Evolutionary conservation across 176 grass and related monocot genomes (phyloP).

Genomic region (Guadua angustifolia): DNA sequence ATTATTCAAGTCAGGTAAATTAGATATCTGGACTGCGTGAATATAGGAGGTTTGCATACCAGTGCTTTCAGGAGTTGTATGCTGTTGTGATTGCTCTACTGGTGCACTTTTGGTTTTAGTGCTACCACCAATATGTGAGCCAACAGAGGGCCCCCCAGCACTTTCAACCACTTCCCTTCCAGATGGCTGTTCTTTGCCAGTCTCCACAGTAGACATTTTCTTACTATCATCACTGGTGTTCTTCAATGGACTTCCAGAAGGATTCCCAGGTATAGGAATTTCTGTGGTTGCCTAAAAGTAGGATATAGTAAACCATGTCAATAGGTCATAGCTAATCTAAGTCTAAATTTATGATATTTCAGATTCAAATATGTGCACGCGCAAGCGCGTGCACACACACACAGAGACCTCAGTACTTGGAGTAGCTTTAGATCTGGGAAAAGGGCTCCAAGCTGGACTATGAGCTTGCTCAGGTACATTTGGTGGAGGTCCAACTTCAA

Average conservation of each 20-base stretch:
- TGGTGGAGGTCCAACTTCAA: conserved; percentile 63
- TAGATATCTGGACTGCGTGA: conserved; percentile 49
- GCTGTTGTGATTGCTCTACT: conserved; percentile 44
- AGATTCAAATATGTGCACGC: neutral
- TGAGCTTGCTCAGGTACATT: conserved; percentile 66
- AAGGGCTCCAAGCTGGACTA: conserved; percentile 61
- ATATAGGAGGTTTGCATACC: conserved; percentile 53
- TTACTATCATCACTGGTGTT: conserved; percentile 52
- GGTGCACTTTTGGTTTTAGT: conserved; percentile 44
- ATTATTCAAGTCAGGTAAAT: conserved; percentile 58
- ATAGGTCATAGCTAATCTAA: neutral
- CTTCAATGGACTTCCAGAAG: conserved; percentile 41
- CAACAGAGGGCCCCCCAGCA: conserved; percentile 35
- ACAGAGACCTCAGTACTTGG: conserved; percentile 51
- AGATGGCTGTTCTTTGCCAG: conserved; percentile 46
- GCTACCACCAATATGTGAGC: conserved; percentile 38
- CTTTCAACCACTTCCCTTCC: conserved; percentile 57
- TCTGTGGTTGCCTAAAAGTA: conserved; percentile 56
- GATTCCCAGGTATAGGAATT: conserved; percentile 49
- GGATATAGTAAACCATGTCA: conserved; percentile 40
- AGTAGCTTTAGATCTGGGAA: conserved; percentile 44
- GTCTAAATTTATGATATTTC: neutral
- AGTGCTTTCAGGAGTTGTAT: conserved; percentile 47
- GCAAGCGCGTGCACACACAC: no score
- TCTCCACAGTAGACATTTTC: conserved; percentile 23